These are phyloP conservation scores for Buxus sempervirens DNA, from an alignment of 164 flowering plant genomes.

Conservation along the genomic window DNA sequence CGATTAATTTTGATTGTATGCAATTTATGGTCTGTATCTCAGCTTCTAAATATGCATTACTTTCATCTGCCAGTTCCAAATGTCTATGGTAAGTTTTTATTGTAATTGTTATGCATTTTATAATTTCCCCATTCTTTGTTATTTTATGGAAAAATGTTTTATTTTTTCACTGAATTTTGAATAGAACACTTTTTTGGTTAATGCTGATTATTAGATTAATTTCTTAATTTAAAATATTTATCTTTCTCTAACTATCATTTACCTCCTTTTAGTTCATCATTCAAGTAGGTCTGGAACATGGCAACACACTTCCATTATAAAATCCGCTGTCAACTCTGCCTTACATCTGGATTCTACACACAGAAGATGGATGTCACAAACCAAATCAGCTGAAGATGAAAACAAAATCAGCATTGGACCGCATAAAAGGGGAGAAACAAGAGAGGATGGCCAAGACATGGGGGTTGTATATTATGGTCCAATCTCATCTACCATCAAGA, in stretches of 20 bases:
- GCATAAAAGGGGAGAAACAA: constrained; percentile 28
- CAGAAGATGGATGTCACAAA: constrained; percentile 59
- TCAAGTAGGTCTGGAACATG: constrained; percentile 22
- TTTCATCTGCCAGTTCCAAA: too few species aligned
- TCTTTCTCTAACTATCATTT: not conserved
- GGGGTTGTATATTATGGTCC: constrained; percentile 74
- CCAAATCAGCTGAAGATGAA: constrained; percentile 44
- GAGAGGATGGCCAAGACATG: constrained; percentile 42
- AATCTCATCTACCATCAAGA: constrained; percentile 87
- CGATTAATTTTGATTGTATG: too few species aligned
- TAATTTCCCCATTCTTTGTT: too few species aligned
- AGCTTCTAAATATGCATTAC: too few species aligned
- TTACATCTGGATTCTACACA: constrained; percentile 21
- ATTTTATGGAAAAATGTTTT: not conserved
- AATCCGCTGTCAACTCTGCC: constrained; percentile 15
- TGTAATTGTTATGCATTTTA: too few species aligned
- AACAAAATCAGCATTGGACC: constrained; percentile 83
- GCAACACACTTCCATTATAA: constrained; percentile 12
- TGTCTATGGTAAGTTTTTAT: too few species aligned
- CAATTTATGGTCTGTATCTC: too few species aligned
- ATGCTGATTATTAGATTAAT: not conserved
- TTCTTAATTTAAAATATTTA: not conserved
- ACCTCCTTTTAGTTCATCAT: constrained; percentile 35
- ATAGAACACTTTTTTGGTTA: not conserved
- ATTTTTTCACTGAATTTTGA: not conserved